Evolutionary conservation across 2,329 filamentous ascomycete genomes (phyloP).

Genomic region (Monilinia vaccinii-corymbosi): DNA sequence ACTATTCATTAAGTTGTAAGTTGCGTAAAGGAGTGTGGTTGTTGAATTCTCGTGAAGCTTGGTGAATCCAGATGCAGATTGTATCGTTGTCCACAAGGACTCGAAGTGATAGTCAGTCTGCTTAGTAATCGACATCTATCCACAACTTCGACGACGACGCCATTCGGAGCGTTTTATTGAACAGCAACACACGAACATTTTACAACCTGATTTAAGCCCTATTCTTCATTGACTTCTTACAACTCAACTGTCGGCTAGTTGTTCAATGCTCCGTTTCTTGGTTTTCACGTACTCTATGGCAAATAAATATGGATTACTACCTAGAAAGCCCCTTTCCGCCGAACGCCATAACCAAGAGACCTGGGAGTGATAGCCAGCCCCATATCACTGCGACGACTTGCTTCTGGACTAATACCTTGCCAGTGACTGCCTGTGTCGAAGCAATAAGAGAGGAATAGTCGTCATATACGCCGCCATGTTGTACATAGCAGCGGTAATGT

Average conservation of each 20-base stretch:
- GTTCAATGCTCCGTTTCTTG: too few species aligned
- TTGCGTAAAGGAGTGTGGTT: constrained; percentile 4
- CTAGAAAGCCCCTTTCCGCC: neutral
- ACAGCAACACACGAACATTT: neutral
- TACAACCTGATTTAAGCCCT: neutral
- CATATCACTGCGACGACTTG: neutral
- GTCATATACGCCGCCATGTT: neutral
- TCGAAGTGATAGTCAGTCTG: neutral
- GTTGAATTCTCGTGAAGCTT: constrained; percentile 1
- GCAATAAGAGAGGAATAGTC: neutral
- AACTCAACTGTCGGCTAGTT: too few species aligned
- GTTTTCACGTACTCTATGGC: neutral
- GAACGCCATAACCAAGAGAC: neutral
- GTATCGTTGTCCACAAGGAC: constrained; percentile 6
- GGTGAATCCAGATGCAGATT: neutral
- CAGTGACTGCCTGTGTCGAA: neutral
- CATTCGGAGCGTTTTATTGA: neutral
- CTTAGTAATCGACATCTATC: neutral
- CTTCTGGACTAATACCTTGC: neutral
- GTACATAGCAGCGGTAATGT: neutral
- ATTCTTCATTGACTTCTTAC: neutral
- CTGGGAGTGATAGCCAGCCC: neutral
- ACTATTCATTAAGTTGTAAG: neutral
- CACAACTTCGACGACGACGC: neutral
- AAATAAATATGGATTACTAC: neutral